Evolutionary conservation across 305 asterid species (phyloP), one percentile per base, ranked within the genome.

Genomic region (Andrographis paniculata): DNA sequence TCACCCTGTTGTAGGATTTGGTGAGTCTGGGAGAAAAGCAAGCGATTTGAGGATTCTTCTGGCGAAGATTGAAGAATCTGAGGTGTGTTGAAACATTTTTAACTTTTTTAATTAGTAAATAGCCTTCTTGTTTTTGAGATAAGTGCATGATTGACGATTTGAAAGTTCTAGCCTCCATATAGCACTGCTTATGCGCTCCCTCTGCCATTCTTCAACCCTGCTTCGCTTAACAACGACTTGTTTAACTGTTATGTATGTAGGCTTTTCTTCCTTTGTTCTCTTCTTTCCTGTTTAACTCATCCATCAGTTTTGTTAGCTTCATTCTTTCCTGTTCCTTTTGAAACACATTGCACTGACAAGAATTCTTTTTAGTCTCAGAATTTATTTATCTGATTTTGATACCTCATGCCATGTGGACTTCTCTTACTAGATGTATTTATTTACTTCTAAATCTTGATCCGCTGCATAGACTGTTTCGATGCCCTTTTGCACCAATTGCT

Each of bases 21-120:
- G 96, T 58, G 99, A 91, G 77, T 78, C 96, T 61, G 96, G 99
- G 57, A 57, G 80, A 49, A 91, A 78, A 73, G 75, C 92, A 54
- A 86, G 67, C 52, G 96, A 80, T 56, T 67, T 91, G 62, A 83
- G 87, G 80, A 73, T 76, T 70, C 85, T 91, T 60, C 77, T 91
- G 75, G 93, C 86, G 41, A 87, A 87, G 79, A 80, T 91, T 45
- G 99, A 91, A 73, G 96, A 87, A 67, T 83, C 96, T 46, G 99
- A 91, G 99, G 99, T 91, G 60, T 47, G 87, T 55, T 19, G 33
- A 17, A 55, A 15, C 37, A 17, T 47, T 52, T 49, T 38, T 30
- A 17, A 20, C 46, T 4, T 24, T 4, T 24, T 24, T 24, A 3
- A 3, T 8, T 24, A 8, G 30, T 8, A 24, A 24, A 24, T 4